These are phyloP conservation scores for Neurospora sp. DNA, from an alignment of 495 filamentous ascomycete species.

Conservation along the genomic window DNA sequence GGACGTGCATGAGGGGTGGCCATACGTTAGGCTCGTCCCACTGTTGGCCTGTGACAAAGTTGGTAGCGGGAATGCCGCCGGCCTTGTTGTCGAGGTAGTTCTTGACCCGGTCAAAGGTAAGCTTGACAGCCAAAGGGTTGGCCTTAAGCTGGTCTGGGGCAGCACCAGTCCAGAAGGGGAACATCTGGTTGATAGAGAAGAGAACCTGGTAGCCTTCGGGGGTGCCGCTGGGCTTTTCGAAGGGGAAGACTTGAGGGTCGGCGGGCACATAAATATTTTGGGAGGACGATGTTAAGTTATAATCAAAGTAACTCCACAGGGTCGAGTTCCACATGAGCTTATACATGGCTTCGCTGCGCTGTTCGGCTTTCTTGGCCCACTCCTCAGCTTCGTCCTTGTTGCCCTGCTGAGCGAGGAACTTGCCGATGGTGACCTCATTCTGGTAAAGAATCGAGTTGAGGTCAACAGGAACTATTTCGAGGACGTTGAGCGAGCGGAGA, in stretches of 20 bases:
- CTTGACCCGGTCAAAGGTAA: conserved; percentile 26
- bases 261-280: conserved; percentile 30
- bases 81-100: conserved; percentile 24
- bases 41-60: conserved; percentile 36
- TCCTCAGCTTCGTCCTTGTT: conserved; percentile 20
- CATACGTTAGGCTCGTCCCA: conserved; percentile 46
- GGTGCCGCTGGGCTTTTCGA: conserved; percentile 18
- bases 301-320: conserved; percentile 40
- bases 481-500: conserved; percentile 35
- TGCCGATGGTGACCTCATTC: conserved; percentile 33
- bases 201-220: conserved; percentile 31
- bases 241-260: conserved; percentile 23
- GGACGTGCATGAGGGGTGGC: conserved; percentile 36
- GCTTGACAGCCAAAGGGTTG: conserved; percentile 36
- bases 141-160: conserved; percentile 31
- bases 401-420: conserved; percentile 24
- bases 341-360: conserved; percentile 35
- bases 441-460: conserved; percentile 42
- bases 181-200: conserved; percentile 35
- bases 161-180: conserved; percentile 42
- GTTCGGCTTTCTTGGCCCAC: conserved; percentile 22
- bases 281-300: conserved; percentile 34
- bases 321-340: conserved; percentile 39
- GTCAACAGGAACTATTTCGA: conserved; percentile 32
- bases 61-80: conserved; percentile 36